These are phyloP conservation scores for Rhodotorula sp. DNA, from an alignment of 1,284 basidiomycete species.

Conservation along the genomic window DNA sequence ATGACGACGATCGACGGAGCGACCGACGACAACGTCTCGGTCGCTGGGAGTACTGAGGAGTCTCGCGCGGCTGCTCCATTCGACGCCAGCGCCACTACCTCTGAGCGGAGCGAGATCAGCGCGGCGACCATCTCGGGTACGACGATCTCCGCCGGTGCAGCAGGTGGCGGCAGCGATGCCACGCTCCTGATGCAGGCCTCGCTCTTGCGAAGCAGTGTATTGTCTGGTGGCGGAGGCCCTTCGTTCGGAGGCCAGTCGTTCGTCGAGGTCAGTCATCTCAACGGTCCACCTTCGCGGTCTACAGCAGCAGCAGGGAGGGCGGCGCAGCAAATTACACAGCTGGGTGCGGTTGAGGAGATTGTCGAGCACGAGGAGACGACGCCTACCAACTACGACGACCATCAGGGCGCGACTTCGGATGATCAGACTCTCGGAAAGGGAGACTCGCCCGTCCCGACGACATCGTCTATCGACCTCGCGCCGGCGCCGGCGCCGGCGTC, in stretches of 20 bases:
- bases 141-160: too few species aligned
- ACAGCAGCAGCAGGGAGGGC: background rate
- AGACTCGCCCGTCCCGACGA: background rate
- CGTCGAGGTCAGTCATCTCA: background rate
- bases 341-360: background rate
- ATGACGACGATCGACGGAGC: background rate
- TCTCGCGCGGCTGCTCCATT: too few species aligned
- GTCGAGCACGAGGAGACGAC: background rate
- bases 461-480: background rate
- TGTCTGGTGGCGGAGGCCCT: background rate
- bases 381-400: too few species aligned
- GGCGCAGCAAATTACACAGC: too few species aligned
- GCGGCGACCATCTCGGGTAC: background rate
- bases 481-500: background rate
- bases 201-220: background rate
- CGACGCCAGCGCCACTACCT: background rate
- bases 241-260: conserved; percentile 8
- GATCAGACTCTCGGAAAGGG: background rate
- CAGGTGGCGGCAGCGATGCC: background rate
- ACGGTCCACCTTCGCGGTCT: too few species aligned
- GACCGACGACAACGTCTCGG: background rate
- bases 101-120: too few species aligned
- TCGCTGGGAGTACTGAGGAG: too few species aligned
- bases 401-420: too few species aligned
- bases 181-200: conserved; percentile 5